These are phyloP conservation scores for Heliosperma pusillum DNA, from an alignment of 148 eudicot genomes.

Conservation along the genomic window DNA sequence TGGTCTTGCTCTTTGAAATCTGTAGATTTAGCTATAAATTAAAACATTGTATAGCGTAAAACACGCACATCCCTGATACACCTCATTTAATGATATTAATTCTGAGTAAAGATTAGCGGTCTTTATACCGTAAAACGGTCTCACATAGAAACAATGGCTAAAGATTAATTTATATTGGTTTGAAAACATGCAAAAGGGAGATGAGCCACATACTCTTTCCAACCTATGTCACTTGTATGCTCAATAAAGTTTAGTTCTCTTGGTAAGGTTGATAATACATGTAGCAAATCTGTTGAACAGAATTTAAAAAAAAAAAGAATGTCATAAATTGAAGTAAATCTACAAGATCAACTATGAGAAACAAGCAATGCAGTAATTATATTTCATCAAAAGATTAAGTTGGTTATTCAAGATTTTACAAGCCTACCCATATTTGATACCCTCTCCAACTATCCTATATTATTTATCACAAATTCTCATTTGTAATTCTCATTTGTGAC, in stretches of 20 bases:
- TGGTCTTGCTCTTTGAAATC: constrained; percentile 64
- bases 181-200: constrained; percentile 14
- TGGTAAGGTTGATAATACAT: constrained; percentile 56
- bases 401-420: too few relatives aligned
- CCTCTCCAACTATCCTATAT: too few relatives aligned
- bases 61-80: too few relatives aligned
- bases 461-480: too few relatives aligned
- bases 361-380: not conserved
- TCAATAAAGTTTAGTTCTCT: constrained; percentile 62
- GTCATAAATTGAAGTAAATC: not conserved
- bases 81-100: not conserved
- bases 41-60: too few relatives aligned
- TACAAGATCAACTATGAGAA: not conserved
- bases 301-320: not conserved
- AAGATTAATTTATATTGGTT: not conserved
- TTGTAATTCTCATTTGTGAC: too few relatives aligned
- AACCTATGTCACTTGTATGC: constrained; percentile 73
- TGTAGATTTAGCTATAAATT: constrained; percentile 18
- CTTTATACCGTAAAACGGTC: not conserved
- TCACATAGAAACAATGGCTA: not conserved
- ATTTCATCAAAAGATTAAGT: too few relatives aligned
- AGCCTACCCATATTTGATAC: too few relatives aligned
- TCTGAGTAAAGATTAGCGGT: too few relatives aligned
- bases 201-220: constrained; percentile 71
- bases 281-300: constrained; percentile 55